Percentiles rank a stretch among this genome's conserved stretches.
These are phyloP conservation scores for Suillus tomentosus DNA, from an alignment of 768 basidiomycete species.

Conservation along the genomic window DNA sequence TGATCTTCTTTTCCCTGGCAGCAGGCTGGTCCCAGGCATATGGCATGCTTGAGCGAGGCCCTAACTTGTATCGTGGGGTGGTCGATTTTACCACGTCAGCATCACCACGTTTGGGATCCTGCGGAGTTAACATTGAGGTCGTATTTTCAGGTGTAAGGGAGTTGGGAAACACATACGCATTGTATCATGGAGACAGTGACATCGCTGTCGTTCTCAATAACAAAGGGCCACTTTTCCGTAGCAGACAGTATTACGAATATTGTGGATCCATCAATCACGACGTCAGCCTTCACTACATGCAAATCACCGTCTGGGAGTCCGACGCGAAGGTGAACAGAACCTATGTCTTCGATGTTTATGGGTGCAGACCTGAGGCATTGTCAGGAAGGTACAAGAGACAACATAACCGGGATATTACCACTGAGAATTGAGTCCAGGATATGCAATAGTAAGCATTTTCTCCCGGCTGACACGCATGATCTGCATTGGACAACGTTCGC, in stretches of 20 bases:
- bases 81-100: constrained; percentile 38
- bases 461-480: constrained; percentile 65
- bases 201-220: constrained; percentile 87
- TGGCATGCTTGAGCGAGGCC: constrained; percentile 51
- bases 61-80: constrained; percentile 53
- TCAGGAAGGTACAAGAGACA: constrained; percentile 8
- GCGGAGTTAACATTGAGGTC: constrained; percentile 1
- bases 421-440: constrained; percentile 79
- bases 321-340: constrained; percentile 75
- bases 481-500: constrained; percentile 68
- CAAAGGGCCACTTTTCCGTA: constrained; percentile 83
- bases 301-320: constrained; percentile 36
- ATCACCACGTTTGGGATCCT: constrained; percentile 49
- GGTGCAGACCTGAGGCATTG: constrained; percentile 75
- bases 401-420: constrained; percentile 55
- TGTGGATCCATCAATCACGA: constrained; percentile 81
- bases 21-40: constrained; percentile 98
- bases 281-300: constrained; percentile 71
- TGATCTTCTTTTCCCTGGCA: constrained; percentile 75
- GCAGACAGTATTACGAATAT: constrained; percentile 80
- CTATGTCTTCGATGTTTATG: constrained; percentile 90
- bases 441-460: constrained; percentile 81
- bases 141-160: neutral
- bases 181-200: constrained; percentile 70
- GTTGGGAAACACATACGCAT: constrained; percentile 46